Percentiles rank a stretch among this genome's conserved stretches.
These are phyloP conservation scores for Cyberlindnera bimundalis DNA, from an alignment of 805 yeast species.

Conservation along the genomic window DNA sequence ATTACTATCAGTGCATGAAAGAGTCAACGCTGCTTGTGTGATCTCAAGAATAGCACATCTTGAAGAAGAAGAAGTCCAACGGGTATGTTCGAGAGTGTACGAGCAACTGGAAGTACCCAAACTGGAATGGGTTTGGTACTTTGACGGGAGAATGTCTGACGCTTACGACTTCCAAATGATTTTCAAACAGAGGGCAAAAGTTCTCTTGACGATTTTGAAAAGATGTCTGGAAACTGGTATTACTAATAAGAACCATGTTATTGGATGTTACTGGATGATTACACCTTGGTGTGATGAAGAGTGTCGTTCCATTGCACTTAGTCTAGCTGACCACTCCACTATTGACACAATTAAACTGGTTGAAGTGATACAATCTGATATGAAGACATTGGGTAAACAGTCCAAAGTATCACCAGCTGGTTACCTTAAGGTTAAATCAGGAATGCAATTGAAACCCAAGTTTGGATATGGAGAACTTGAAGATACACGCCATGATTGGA, in stretches of 20 bases:
- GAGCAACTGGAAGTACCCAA: conserved; percentile 8
- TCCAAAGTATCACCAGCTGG: conserved; percentile 23
- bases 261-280: conserved; percentile 4
- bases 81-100: not conserved
- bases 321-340: not conserved
- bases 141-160: conserved; percentile 15
- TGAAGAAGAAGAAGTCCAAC: not conserved
- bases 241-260: too few relatives aligned
- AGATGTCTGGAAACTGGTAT: conserved; percentile 4
- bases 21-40: conserved; percentile 8
- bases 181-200: conserved; percentile 9
- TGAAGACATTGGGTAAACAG: conserved; percentile 8
- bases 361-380: conserved; percentile 9
- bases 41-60: not conserved
- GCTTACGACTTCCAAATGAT: conserved; percentile 13
- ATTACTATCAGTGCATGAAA: not conserved
- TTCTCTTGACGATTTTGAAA: conserved; percentile 5
- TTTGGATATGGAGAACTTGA: conserved; percentile 13
- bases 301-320: conserved; percentile 1
- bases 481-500: conserved; percentile 19
- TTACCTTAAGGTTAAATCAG: conserved; percentile 11
- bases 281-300: conserved; percentile 23
- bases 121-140: conserved; percentile 21
- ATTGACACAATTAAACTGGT: not conserved
- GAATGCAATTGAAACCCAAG: conserved; percentile 12